phyloP scores from a whole-genome alignment of 176 grass and related monocot genomes.

The Pontederia paniculata region DNA sequence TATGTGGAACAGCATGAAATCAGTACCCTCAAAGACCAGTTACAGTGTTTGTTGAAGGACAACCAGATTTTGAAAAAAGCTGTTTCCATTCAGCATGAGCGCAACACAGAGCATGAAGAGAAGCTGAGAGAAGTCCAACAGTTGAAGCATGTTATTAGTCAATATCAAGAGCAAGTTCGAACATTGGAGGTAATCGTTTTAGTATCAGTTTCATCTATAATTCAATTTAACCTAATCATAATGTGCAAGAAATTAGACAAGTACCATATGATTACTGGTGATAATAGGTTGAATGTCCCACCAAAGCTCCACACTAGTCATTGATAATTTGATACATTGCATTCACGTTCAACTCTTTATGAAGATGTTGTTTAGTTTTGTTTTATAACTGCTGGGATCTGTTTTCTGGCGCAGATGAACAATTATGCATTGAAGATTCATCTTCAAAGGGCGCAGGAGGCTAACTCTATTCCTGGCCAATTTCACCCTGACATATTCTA shows the following conservation, averaged over 20 bases:
- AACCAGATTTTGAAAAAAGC: conserved; percentile 17
- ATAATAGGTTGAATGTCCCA: too few relatives aligned
- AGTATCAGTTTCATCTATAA: background rate
- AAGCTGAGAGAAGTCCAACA: conserved; percentile 15
- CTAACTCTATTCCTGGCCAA: conserved; percentile 2
- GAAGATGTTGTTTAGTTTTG: background rate
- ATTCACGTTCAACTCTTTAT: too few relatives aligned
- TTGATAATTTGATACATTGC: too few relatives aligned
- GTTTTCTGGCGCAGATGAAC: conserved; percentile 2
- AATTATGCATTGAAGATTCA: conserved; percentile 22
- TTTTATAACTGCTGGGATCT: too few relatives aligned
- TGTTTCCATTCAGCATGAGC: conserved; percentile 14
- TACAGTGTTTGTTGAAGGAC: conserved; percentile 13
- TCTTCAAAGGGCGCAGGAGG: conserved; percentile 20
- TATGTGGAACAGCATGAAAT: background rate
- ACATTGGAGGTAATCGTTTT: conserved; percentile 9
- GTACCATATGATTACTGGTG: background rate
- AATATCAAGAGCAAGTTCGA: conserved; percentile 19
- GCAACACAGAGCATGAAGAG: conserved; percentile 2
- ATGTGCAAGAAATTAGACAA: background rate
- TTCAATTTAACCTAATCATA: background rate
- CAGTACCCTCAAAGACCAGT: conserved; percentile 4
- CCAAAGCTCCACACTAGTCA: too few relatives aligned
- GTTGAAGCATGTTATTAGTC: conserved; percentile 11
- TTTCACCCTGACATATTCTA: conserved; percentile 25